Evolutionary conservation across 2,329 filamentous ascomycete genomes (phyloP).

Genomic region (Nemania sp.): DNA sequence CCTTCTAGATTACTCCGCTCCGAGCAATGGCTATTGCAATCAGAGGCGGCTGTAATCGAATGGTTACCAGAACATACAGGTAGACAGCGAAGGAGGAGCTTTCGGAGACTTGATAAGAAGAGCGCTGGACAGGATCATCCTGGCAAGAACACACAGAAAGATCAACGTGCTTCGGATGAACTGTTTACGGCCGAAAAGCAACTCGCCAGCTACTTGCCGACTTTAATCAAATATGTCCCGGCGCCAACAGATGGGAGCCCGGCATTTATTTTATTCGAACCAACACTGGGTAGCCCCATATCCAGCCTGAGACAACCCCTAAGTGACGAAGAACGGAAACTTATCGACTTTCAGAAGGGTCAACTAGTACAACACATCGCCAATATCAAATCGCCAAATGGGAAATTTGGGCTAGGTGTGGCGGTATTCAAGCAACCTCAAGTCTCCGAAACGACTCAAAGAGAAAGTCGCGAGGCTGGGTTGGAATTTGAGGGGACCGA

Average conservation of each 20-base stretch:
- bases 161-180: constrained; percentile 5
- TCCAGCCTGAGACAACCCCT: constrained; percentile 42
- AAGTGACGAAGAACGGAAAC: constrained; percentile 40
- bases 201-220: constrained; percentile 45
- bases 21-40: constrained; percentile 49
- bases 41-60: constrained; percentile 49
- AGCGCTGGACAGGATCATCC: not conserved
- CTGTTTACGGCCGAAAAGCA: constrained; percentile 15
- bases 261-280: constrained; percentile 49
- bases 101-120: not conserved
- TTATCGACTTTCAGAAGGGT: constrained; percentile 53
- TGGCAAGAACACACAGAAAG: not conserved
- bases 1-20: constrained; percentile 50
- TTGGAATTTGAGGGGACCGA: constrained; percentile 35
- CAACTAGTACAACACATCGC: constrained; percentile 50
- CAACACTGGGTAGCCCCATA: constrained; percentile 45
- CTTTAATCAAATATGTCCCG: constrained; percentile 45
- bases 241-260: constrained; percentile 36
- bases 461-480: constrained; percentile 7
- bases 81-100: constrained; percentile 4
- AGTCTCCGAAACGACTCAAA: constrained; percentile 11
- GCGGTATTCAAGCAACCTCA: constrained; percentile 39
- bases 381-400: constrained; percentile 48
- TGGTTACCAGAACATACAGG: constrained; percentile 45
- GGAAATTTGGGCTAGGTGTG: constrained; percentile 52